These are phyloP conservation scores for Wickerhamomyces alni DNA, from an alignment of 805 yeast genomes.

Conservation along the genomic window DNA sequence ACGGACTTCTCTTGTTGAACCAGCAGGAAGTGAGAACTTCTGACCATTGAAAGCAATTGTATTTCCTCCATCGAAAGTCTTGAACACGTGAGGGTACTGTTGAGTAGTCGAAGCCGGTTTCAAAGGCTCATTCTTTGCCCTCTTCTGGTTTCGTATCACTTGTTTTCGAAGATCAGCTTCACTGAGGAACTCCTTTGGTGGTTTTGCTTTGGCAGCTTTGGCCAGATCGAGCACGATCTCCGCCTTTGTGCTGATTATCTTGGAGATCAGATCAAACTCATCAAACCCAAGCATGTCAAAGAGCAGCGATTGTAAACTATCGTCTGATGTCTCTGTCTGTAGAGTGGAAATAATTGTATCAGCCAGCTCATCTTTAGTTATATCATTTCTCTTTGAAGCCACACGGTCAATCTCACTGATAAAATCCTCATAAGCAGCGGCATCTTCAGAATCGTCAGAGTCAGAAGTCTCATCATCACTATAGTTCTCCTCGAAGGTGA, in stretches of 20 bases:
- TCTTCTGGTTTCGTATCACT: constrained; percentile 42
- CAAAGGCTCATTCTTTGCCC: constrained; percentile 42
- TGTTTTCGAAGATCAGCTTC: constrained; percentile 50
- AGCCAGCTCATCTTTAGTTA: constrained; percentile 27
- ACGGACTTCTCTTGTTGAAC: constrained; percentile 60
- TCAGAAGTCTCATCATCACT: constrained; percentile 13
- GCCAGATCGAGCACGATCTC: constrained; percentile 22
- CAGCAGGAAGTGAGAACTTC: constrained; percentile 72
- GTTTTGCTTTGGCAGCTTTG: constrained; percentile 17
- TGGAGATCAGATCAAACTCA: constrained; percentile 72
- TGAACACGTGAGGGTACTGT: constrained; percentile 83
- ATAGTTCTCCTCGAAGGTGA: constrained; percentile 21
- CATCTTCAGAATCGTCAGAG: constrained; percentile 6
- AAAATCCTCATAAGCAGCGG: constrained; percentile 14
- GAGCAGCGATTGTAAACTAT: constrained; percentile 61
- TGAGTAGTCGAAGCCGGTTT: constrained; percentile 40
- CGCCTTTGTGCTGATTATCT: constrained; percentile 43
- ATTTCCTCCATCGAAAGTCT: constrained; percentile 59
- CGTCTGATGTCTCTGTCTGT: constrained; percentile 37
- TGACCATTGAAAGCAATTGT: constrained; percentile 77
- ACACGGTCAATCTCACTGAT: constrained; percentile 25
- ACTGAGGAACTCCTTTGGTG: constrained; percentile 34
- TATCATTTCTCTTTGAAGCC: constrained; percentile 27
- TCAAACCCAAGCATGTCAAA: constrained; percentile 84
- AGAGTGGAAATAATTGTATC: constrained; percentile 27